phyloP scores from a whole-genome alignment of 139 green algal genomes.

The Trebouxia sp. region DNA sequence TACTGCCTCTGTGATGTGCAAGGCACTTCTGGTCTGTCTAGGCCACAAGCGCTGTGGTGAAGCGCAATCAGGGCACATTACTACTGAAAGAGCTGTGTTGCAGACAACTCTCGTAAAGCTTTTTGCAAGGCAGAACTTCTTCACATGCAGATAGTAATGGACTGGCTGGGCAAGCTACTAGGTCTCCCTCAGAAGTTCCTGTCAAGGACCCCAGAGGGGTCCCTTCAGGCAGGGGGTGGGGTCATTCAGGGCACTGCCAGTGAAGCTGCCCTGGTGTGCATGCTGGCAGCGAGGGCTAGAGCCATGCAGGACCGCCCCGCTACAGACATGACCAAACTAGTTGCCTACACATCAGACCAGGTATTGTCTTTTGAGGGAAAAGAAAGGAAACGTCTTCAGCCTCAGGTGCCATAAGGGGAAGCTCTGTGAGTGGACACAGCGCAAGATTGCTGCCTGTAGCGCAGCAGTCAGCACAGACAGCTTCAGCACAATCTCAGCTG shows the following conservation, averaged over 20 bases:
- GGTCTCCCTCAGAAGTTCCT: conserved; percentile 69
- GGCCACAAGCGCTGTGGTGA: too few species aligned
- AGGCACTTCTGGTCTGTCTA: too few species aligned
- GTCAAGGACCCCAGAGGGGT: conserved; percentile 20
- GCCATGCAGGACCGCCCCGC: conserved; percentile 25
- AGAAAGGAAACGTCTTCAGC: too few species aligned
- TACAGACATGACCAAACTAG: conserved; percentile 46
- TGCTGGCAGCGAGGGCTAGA: conserved; percentile 67
- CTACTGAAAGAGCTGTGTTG: too few species aligned
- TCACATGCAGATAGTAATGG: conserved; percentile 65
- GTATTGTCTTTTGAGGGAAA: conserved; percentile 17
- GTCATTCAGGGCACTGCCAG: conserved; percentile 69
- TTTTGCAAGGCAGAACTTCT: neutral
- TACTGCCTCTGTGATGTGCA: too few species aligned
- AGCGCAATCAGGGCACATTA: too few species aligned
- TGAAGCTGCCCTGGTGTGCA: conserved; percentile 67
- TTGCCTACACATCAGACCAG: conserved; percentile 68
- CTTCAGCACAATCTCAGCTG: too few species aligned
- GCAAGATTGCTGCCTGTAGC: neutral
- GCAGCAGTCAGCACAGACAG: too few species aligned
- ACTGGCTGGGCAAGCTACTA: conserved; percentile 82
- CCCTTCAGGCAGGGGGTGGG: conserved; percentile 51
- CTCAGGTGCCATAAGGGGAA: too few species aligned
- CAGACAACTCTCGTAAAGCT: neutral
- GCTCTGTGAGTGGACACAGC: neutral